Evolutionary conservation across 257 asterid species (phyloP), one percentile per base, ranked within the genome.

Genomic region (Buddleja alternifolia): DNA sequence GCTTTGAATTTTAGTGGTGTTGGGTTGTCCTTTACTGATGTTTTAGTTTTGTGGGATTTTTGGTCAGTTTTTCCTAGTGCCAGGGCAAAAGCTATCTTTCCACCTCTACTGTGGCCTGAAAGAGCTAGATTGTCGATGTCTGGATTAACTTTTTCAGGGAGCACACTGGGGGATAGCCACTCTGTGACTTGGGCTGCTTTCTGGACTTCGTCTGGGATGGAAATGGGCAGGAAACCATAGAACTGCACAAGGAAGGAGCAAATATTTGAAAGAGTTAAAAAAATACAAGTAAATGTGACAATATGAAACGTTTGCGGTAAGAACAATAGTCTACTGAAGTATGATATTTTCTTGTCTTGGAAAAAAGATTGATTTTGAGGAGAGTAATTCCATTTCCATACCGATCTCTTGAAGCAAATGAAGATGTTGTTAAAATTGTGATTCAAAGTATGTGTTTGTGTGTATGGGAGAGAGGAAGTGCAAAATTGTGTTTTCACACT

Each of bases 101-200:
- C 90, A 9, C 84, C 87, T 46, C 82, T 66, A 44, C 85, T 78
- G 75, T 87, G 94, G 42, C 94, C 90, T 0, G 81, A 25, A 1
- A 82, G 73, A 0, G 79, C 90, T 0, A 87, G 53, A 10, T 75
- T 80, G 25, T 58, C 51, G 0, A 69, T 16, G 67, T 84, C 80
- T 1, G 77, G 56, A n/a, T 17, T 12, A 9, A 82, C 84, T 3
- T 70, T 63, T 19, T 71, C 75, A 0, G 86, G 74, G 17, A 84
- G 82, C 24, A 67, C 39, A 0, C 58, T 14, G 3, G 60, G 70
- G 7, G 77, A 4, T 60, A 84, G 61, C 90, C 90, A 87, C 6
- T 73, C 48, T 1, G 73, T 56, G 55, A 87, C 75, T 23, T 32
- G 50, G 60, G 70, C 72, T 10, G 90, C 84, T 45, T 5, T 71